phyloP scores from a whole-genome alignment of 1,139 yeast species.

The Yamadazyma spencermartinsiae region DNA sequence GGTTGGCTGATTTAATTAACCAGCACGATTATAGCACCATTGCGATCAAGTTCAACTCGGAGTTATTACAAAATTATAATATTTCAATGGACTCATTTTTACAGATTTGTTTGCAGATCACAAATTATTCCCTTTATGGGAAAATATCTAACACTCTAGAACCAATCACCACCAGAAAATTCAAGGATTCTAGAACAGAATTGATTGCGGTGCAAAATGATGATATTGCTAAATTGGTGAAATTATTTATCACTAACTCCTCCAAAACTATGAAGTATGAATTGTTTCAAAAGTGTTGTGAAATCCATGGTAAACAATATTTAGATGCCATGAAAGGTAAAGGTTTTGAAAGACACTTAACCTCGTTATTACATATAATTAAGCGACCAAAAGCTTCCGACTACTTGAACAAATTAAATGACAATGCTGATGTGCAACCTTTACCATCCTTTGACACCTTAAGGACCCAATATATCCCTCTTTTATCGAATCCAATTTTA shows the following conservation, averaged over 20 bases:
- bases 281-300: slow-evolving; percentile 52
- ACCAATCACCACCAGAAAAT: slow-evolving; percentile 71
- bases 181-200: slow-evolving; percentile 68
- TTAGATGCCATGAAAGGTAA: slow-evolving; percentile 56
- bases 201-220: slow-evolving; percentile 65
- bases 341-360: slow-evolving; percentile 73
- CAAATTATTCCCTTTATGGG: slow-evolving; percentile 74
- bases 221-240: slow-evolving; percentile 53
- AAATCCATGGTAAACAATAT: slow-evolving; percentile 49
- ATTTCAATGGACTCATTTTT: slow-evolving; percentile 66
- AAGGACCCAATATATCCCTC: slow-evolving; percentile 40
- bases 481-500: slow-evolving; percentile 57
- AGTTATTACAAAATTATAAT: slow-evolving; percentile 49
- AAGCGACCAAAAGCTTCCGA: slow-evolving; percentile 32
- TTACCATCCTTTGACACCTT: slow-evolving; percentile 23
- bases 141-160: slow-evolving; percentile 66
- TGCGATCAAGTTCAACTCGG: slow-evolving; percentile 43
- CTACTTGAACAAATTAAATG: slow-evolving; percentile 45
- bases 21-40: slow-evolving; percentile 62
- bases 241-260: slow-evolving; percentile 57
- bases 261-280: slow-evolving; percentile 50
- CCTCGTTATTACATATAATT: slow-evolving; percentile 54
- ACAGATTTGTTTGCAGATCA: slow-evolving; percentile 67
- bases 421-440: slow-evolving; percentile 32
- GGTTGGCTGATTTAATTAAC: slow-evolving; percentile 71